A percentile compares a stretch with the other conserved stretches of the same genome.
Evolutionary conservation across 805 yeast genomes (phyloP).

Genomic region (Yarrowia alimentaria): DNA sequence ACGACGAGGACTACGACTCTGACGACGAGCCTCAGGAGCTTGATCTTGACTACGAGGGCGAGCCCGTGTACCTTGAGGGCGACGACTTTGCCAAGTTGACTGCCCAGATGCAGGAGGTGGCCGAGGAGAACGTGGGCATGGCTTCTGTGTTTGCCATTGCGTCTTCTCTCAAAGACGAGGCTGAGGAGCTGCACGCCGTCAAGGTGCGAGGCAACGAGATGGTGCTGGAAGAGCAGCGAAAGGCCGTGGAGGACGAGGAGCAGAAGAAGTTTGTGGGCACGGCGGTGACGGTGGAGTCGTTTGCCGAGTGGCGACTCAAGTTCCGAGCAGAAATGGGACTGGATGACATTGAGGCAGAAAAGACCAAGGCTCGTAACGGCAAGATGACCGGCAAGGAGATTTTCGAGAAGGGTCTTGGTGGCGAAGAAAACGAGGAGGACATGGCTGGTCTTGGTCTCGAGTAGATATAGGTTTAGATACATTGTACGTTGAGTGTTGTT

Average conservation of each 20-base stretch:
- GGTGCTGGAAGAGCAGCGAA: slow-evolving; percentile 55
- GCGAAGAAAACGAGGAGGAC: slow-evolving; percentile 53
- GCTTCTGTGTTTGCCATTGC: slow-evolving; percentile 85
- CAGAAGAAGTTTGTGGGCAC: slow-evolving; percentile 91
- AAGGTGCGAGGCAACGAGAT: slow-evolving; percentile 56
- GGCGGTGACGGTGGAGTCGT: slow-evolving; percentile 78
- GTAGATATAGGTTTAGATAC: not conserved
- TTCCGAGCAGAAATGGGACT: slow-evolving; percentile 74
- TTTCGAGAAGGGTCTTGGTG: slow-evolving; percentile 85
- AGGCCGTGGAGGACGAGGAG: slow-evolving; percentile 72
- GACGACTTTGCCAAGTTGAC: slow-evolving; percentile 37
- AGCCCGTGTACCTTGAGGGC: slow-evolving; percentile 43
- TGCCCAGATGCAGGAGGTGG: slow-evolving; percentile 40
- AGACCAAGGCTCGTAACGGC: slow-evolving; percentile 60
- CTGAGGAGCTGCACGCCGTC: slow-evolving; percentile 64
- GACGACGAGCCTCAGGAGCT: slow-evolving; percentile 49
- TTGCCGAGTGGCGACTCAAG: slow-evolving; percentile 62
- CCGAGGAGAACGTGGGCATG: slow-evolving; percentile 80
- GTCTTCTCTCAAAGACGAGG: slow-evolving; percentile 74
- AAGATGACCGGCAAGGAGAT: slow-evolving; percentile 84
- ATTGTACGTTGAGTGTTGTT: not conserved
- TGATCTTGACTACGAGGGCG: slow-evolving; percentile 48
- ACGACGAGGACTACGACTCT: slow-evolving; percentile 44
- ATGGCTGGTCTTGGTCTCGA: slow-evolving; percentile 15
- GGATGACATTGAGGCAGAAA: slow-evolving; percentile 48